Base-by-base conservation (phyloP, 345 rosid species). In the Bruguiera sexangula region DNA sequence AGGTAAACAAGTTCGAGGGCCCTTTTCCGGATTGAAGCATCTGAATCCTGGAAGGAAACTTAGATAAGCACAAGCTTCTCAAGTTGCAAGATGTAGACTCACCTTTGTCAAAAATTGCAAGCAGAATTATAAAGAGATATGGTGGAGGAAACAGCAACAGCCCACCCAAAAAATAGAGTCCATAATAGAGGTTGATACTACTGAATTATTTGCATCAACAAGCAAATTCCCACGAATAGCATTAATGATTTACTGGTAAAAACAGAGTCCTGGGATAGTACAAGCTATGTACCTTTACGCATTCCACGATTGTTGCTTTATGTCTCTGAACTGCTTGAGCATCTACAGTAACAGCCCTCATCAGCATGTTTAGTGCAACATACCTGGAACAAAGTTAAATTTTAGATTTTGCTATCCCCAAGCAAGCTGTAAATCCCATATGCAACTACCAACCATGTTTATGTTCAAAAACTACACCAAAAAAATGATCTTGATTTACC, bases 311-410 rank as follows among this genome's bases (percentile, higher is more conserved):
- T 27, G 97, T 95, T 58, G 85, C 97, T 66, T 97, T 88, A 74
- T 96, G 99, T 81, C 98, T 90, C 74, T 96, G 99, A 73, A 96
- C 91, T 34, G 99, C 98, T 88, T 90, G 97, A 72, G 92, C 83
- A 80, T 89, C 99, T 68, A 92, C 92, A 8, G 85, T 67, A 57
- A 92, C 84, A 73, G 98, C 99, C 88, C 75, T 96, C 98, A 83
- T 96, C 80, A 96, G 85, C 94, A 96, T 96, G 85, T 92, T 96
- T 69, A 96, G 71, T 65, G 98, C 99, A 81, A 96, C 99, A 79
- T 87, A 96, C 76, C 97, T 96, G 87, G 67, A 67, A 84, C 63
- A 74, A 65, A 36, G 21, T 60, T 2, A 1, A 3, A 56, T 56
- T 21, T 55, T 24, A 56, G 30, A 56, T 22, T 56, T 11, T 56